phyloP scores from a whole-genome alignment of 768 basidiomycete species.

The Psilocybe azurescens region DNA sequence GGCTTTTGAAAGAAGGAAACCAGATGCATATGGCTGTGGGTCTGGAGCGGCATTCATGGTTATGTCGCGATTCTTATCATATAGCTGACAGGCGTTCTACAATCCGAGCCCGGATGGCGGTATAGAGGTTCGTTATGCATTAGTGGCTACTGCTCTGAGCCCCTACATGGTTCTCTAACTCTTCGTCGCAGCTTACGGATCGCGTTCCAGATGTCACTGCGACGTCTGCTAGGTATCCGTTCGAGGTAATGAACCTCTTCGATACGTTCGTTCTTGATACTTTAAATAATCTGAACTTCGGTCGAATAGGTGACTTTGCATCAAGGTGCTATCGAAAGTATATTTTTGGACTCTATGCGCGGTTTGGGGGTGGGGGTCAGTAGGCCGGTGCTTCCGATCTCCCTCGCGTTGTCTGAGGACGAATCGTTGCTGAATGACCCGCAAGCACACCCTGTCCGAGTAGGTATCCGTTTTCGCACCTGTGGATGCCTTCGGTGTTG shows the following conservation, averaged over 20 bases:
- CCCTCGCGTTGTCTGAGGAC: conserved; percentile 51
- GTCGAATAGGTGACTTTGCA: conserved; percentile 56
- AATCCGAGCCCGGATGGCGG: conserved; percentile 65
- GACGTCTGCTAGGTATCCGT: conserved; percentile 70
- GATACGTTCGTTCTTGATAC: background rate
- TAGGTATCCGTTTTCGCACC: background rate
- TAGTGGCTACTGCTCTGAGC: background rate
- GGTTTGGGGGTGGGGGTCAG: conserved; percentile 51
- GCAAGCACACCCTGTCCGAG: conserved; percentile 42
- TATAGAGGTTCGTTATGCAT: conserved; percentile 53
- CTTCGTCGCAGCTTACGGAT: conserved; percentile 54
- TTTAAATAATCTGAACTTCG: background rate
- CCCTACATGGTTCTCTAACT: background rate
- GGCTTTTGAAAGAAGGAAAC: conserved; percentile 64
- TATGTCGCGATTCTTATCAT: background rate
- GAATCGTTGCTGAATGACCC: conserved; percentile 46
- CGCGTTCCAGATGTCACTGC: conserved; percentile 67
- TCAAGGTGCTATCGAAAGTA: conserved; percentile 66
- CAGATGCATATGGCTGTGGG: conserved; percentile 74
- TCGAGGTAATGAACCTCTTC: conserved; percentile 51
- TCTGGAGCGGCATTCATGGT: conserved; percentile 7
- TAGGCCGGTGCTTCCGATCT: conserved; percentile 53
- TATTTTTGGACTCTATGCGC: conserved; percentile 62
- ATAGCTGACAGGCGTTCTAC: conserved; percentile 67
- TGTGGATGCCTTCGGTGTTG: background rate